Evolutionary conservation across 768 basidiomycete genomes (phyloP).

Genomic region (Guyanaporus albipodus): DNA sequence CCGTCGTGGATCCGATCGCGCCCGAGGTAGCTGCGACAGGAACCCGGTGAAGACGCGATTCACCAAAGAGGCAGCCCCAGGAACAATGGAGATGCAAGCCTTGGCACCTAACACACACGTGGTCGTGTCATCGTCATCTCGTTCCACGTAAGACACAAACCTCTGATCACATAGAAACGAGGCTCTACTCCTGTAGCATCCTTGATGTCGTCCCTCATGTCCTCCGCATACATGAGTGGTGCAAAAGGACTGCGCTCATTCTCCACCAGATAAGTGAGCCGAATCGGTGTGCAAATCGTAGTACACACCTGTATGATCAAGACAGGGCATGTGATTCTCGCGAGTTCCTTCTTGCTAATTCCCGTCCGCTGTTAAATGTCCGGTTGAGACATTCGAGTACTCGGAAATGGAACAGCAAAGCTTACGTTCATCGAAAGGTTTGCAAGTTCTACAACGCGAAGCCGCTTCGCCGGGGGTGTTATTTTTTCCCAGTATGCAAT

Average conservation of each 20-base stretch:
- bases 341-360: slow-evolving; percentile 44
- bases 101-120: slow-evolving; percentile 43
- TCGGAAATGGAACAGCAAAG: neutral
- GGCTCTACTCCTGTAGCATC: slow-evolving; percentile 46
- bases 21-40: slow-evolving; percentile 48
- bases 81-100: slow-evolving; percentile 52
- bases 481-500: slow-evolving; percentile 60
- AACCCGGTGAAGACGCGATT: slow-evolving; percentile 65
- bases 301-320: slow-evolving; percentile 61
- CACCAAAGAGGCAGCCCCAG: slow-evolving; percentile 54
- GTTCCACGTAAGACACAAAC: slow-evolving; percentile 31
- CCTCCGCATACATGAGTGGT: slow-evolving; percentile 55
- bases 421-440: slow-evolving; percentile 61
- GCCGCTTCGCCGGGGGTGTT: slow-evolving; percentile 52
- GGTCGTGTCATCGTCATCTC: neutral
- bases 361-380: slow-evolving; percentile 46
- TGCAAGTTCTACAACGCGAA: slow-evolving; percentile 48
- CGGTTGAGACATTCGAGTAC: neutral
- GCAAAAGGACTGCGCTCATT: slow-evolving; percentile 56
- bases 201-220: slow-evolving; percentile 44
- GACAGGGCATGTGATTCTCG: slow-evolving; percentile 57
- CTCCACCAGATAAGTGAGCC: slow-evolving; percentile 32
- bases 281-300: neutral
- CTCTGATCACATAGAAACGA: slow-evolving; percentile 57
- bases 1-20: slow-evolving; percentile 44